A percentile compares a stretch with the other conserved stretches of the same genome.
Evolutionary conservation across 1,284 basidiomycete species (phyloP).

Genomic region (Pseudozyma tsukubaensis): DNA sequence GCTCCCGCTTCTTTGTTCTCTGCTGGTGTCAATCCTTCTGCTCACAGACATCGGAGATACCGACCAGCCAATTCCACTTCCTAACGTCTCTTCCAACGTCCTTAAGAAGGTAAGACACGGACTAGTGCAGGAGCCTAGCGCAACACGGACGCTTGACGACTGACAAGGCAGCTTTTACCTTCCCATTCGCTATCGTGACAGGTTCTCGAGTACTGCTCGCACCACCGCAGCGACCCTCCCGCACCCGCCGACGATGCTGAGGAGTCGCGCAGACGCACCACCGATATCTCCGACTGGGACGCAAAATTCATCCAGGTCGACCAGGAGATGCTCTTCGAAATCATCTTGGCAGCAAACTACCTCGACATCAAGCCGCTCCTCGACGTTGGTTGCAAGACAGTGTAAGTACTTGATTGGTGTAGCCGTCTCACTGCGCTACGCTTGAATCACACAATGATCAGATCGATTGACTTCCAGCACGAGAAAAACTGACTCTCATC

Average conservation of each 20-base stretch:
- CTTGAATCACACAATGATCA: no score
- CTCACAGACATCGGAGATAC: conserved; percentile 63
- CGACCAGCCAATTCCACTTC: conserved; percentile 88
- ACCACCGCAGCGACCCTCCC: conserved; percentile 94
- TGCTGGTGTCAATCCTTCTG: not conserved
- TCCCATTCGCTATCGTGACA: conserved; percentile 65
- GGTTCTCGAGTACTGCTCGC: conserved; percentile 99
- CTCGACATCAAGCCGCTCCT: conserved; percentile 99
- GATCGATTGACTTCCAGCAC: no score
- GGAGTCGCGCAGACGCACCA: conserved; percentile 95
- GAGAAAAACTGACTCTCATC: no score
- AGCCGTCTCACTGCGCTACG: no score
- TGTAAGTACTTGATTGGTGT: conserved; percentile 69
- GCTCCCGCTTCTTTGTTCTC: no score
- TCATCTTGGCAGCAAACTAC: conserved; percentile 99
- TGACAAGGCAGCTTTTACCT: no score
- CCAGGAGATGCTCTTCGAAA: conserved; percentile 98
- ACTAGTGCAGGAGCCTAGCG: not conserved
- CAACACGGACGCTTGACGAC: no score
- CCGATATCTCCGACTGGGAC: conserved; percentile 99
- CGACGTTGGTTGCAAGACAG: conserved; percentile 99
- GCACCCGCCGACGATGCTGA: conserved; percentile 81
- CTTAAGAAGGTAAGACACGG: conserved; percentile 83
- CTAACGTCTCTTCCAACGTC: conserved; percentile 95
- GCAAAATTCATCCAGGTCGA: conserved; percentile 93